phyloP scores from a whole-genome alignment of 2,329 filamentous ascomycete genomes.

The Celoporthe dispersa region DNA sequence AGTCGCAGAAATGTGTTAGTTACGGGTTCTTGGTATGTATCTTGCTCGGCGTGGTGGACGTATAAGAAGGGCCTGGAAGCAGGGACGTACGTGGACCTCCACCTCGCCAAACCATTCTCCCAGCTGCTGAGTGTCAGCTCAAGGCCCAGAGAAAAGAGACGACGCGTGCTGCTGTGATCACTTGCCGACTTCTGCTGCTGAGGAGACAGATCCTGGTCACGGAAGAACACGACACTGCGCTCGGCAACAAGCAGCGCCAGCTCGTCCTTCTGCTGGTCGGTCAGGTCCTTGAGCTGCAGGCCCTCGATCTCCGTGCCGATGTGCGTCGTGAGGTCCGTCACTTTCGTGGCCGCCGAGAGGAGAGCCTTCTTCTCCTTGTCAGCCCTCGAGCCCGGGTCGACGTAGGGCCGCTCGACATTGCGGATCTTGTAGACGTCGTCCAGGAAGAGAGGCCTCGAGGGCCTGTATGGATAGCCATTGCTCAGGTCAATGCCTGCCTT shows the following conservation, averaged over 20 bases:
- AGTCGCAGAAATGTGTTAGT: neutral
- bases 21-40: neutral
- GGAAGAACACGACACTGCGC: constrained; percentile 68
- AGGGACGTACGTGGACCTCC: constrained; percentile 65
- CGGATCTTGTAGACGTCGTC: constrained; percentile 72
- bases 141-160: no score
- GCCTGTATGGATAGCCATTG: constrained; percentile 72
- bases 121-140: constrained; percentile 37
- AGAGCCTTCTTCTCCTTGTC: constrained; percentile 67
- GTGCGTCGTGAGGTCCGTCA: constrained; percentile 63
- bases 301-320: constrained; percentile 70
- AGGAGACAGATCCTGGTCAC: constrained; percentile 64
- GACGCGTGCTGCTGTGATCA: neutral
- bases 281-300: constrained; percentile 65
- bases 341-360: constrained; percentile 63
- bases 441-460: constrained; percentile 67
- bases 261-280: constrained; percentile 62
- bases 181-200: constrained; percentile 60
- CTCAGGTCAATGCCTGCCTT: constrained; percentile 73
- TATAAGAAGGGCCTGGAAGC: neutral
- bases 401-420: constrained; percentile 56
- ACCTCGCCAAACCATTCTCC: constrained; percentile 68
- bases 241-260: constrained; percentile 66
- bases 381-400: constrained; percentile 67
- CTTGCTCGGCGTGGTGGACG: no score